Evolutionary conservation across 108 stramenopile species (phyloP).

Genomic region (Skeletonema potamos): DNA sequence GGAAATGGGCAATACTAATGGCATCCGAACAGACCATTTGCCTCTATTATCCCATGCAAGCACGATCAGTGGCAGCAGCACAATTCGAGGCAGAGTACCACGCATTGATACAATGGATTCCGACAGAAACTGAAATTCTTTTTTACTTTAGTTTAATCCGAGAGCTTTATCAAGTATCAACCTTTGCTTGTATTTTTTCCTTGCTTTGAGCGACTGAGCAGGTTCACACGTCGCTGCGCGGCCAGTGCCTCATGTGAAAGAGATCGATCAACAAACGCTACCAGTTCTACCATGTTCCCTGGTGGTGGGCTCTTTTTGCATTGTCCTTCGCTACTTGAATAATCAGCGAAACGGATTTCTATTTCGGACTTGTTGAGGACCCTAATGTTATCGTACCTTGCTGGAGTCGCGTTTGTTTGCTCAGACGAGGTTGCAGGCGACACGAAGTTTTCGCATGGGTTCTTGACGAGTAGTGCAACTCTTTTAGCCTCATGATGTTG

Average conservation of each 20-base stretch:
- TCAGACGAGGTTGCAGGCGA: neutral
- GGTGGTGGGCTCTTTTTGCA: neutral
- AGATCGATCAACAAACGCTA: neutral
- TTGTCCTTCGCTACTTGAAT: neutral
- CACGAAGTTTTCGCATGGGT: neutral
- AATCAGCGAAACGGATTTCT: neutral
- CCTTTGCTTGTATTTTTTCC: constrained; percentile 3
- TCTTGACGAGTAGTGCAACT: neutral
- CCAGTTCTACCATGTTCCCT: neutral
- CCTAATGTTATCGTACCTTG: constrained; percentile 5
- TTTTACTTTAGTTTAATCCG: neutral
- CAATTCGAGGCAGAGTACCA: constrained; percentile 41
- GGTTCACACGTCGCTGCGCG: constrained; percentile 7
- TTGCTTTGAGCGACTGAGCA: constrained; percentile 5
- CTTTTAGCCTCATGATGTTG: neutral
- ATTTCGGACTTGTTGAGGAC: neutral
- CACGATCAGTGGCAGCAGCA: constrained; percentile 26
- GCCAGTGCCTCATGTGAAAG: constrained; percentile 18
- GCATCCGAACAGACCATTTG: constrained; percentile 10
- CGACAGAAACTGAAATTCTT: no score
- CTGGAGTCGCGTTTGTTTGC: neutral
- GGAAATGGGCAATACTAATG: constrained; percentile 23
- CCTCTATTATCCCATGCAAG: constrained; percentile 17
- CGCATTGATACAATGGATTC: neutral
- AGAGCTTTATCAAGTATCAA: constrained; percentile 12